Percentiles rank a stretch among this genome's conserved stretches.
Evolutionary conservation across 352 stramenopile species (phyloP).

Genomic region (Blastocystis sp.): DNA sequence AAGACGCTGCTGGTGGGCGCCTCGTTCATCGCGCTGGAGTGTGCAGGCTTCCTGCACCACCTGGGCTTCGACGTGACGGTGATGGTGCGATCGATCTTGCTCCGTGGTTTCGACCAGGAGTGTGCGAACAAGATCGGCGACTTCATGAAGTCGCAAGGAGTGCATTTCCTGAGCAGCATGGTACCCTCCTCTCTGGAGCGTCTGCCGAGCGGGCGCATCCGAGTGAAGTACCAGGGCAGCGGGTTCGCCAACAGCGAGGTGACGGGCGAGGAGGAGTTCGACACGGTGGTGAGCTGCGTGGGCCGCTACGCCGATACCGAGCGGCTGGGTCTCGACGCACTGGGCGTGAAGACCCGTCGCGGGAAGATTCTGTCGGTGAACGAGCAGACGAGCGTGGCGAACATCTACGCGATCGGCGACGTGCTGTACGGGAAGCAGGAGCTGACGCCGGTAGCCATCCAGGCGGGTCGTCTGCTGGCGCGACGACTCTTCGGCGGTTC

Average conservation of each 20-base stretch:
- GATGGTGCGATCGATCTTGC: slow-evolving; percentile 86
- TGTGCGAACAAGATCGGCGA: slow-evolving; percentile 81
- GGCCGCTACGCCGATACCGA: slow-evolving; percentile 80
- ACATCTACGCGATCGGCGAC: slow-evolving; percentile 92
- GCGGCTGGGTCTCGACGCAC: slow-evolving; percentile 75
- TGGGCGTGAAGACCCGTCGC: slow-evolving; percentile 72
- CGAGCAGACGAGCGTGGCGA: slow-evolving; percentile 82
- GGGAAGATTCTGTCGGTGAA: slow-evolving; percentile 76
- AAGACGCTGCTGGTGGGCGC: slow-evolving; percentile 89
- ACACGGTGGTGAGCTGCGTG: slow-evolving; percentile 87
- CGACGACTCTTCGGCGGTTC: slow-evolving; percentile 76
- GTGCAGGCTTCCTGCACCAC: slow-evolving; percentile 84
- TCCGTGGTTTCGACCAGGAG: slow-evolving; percentile 92
- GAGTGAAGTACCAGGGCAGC: slow-evolving; percentile 70
- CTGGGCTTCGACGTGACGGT: slow-evolving; percentile 84
- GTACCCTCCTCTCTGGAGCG: slow-evolving; percentile 82
- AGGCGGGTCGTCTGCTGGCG: slow-evolving; percentile 78
- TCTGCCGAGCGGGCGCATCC: slow-evolving; percentile 68
- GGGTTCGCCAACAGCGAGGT: slow-evolving; percentile 59
- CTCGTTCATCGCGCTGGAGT: slow-evolving; percentile 94
- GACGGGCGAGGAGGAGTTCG: slow-evolving; percentile 75
- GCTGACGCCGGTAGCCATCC: slow-evolving; percentile 91
- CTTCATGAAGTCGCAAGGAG: slow-evolving; percentile 79
- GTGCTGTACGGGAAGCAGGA: slow-evolving; percentile 83
- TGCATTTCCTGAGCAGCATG: slow-evolving; percentile 78